Conservation (phyloP, 1,284 basidiomycete species). For the Rhizopogon hawkerae region DNA sequence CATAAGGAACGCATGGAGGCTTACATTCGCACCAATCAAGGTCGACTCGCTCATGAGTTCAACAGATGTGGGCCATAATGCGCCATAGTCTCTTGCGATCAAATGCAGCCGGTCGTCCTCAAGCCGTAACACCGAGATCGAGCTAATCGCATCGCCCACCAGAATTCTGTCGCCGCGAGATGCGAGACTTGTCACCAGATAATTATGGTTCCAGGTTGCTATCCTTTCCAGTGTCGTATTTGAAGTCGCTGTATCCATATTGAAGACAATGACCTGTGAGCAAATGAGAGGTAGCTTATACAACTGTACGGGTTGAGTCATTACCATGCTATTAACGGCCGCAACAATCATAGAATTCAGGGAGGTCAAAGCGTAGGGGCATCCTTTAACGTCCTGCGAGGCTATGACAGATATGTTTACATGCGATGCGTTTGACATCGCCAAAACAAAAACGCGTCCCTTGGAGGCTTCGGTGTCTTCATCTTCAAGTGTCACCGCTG, state of each 20-base stretch:
- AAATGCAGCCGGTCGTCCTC: slow-evolving; percentile 42
- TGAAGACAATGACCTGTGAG: slow-evolving; percentile 39
- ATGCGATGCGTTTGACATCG: slow-evolving; percentile 28
- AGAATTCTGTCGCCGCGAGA: slow-evolving; percentile 44
- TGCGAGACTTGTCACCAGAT: slow-evolving; percentile 61
- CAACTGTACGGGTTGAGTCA: neutral
- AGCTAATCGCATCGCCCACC: slow-evolving; percentile 77
- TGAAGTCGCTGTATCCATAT: slow-evolving; percentile 29
- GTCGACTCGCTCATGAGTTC: slow-evolving; percentile 45
- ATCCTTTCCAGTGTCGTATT: slow-evolving; percentile 34
- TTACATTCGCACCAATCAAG: slow-evolving; percentile 73
- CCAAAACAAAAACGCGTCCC: slow-evolving; percentile 44
- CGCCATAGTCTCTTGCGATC: slow-evolving; percentile 70
- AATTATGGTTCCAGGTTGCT: slow-evolving; percentile 71
- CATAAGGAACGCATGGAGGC: slow-evolving; percentile 16
- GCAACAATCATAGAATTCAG: slow-evolving; percentile 50
- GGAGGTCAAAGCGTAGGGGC: slow-evolving; percentile 50
- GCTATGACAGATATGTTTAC: slow-evolving; percentile 18
- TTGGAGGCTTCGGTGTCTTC: slow-evolving; percentile 50
- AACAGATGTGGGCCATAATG: slow-evolving; percentile 62
- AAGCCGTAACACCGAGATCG: slow-evolving; percentile 65
- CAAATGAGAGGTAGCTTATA: neutral
- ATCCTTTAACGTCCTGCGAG: slow-evolving; percentile 41
- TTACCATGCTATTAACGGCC: slow-evolving; percentile 62
- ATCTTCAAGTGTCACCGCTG: slow-evolving; percentile 43